Evolutionary conservation across 2,329 filamentous ascomycete genomes (phyloP).

Genomic region (Ascocoryne sarcoides): DNA sequence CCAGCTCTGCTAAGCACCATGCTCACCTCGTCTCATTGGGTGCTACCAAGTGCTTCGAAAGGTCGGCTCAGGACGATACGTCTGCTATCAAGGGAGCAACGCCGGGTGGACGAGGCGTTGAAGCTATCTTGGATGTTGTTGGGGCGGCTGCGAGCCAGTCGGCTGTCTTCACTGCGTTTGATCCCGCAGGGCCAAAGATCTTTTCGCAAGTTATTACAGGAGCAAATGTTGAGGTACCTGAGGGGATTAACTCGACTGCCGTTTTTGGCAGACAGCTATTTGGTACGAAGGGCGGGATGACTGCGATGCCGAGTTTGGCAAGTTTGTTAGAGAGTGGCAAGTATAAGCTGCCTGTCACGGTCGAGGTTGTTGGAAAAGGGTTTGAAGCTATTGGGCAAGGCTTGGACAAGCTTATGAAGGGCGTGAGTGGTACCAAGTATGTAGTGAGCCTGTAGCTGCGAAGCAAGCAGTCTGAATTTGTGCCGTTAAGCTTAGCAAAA

Average conservation of each 20-base stretch:
- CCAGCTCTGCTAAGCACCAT: conserved; percentile 9
- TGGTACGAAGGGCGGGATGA: conserved; percentile 2
- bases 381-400: conserved; percentile 6
- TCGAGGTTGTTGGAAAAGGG: conserved; percentile 4
- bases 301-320: conserved; percentile 4
- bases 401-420: conserved; percentile 5
- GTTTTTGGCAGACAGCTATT: conserved; percentile 2
- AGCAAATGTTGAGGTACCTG: conserved; percentile 3
- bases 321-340: conserved; percentile 2
- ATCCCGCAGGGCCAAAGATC: conserved; percentile 4
- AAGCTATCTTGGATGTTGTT: conserved; percentile 9
- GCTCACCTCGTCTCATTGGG: conserved; percentile 4
- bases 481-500: not conserved
- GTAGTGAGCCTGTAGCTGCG: conserved; percentile 2
- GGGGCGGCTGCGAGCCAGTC: conserved; percentile 3
- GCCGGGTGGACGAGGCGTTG: conserved; percentile 4
- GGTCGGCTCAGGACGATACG: conserved; percentile 1
- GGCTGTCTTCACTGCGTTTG: conserved; percentile 7
- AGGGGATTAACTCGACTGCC: conserved; percentile 4
- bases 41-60: conserved; percentile 3
- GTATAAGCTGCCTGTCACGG: conserved; percentile 9
- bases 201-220: conserved; percentile 11
- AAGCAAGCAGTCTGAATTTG: not conserved
- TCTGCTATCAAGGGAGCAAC: conserved; percentile 2
- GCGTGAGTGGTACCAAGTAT: conserved; percentile 11